Base-by-base conservation (phyloP, 768 basidiomycete species). In the Saitozyma sp. region DNA sequence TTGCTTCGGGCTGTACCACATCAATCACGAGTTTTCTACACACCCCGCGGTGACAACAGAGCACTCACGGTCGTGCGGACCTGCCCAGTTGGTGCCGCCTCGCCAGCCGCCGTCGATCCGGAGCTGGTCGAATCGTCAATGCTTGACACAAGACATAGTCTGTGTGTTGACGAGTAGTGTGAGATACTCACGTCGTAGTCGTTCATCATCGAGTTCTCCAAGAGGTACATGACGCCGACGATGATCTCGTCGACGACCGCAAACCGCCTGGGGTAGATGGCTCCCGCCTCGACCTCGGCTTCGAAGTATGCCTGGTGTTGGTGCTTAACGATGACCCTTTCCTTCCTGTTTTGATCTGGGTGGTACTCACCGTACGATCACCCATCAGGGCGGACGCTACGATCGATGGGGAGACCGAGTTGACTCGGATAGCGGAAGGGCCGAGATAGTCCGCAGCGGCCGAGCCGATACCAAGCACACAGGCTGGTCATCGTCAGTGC, bases 141-240 rank as follows among this genome's bases (percentile, higher is more conserved):
- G 5, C 29, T 29, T 29, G 2, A 29, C 29, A 29, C 29, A 29
- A 29, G 29, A 29, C 29, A 29, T 2, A 5, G 5, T 29, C 29
- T 29, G 29, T 29, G 29, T 5, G 2, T 29, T 29, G 29, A 29
- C 5, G 29, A 29, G 29, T 29, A 2, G 29, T 29, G 29, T 29
- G 29, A 29, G n/a, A n/a, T n/a, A n/a, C 29, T 29, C 29, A 29
- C 29, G 29, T 29, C 51, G n/a, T n/a, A 37, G 51, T 53, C 61
- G 51, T 66, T 66, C 48, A 66, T 54, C 61, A 62, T 63, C 39
- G 61, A 62, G 40, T 66, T 66, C 49, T 66, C 61, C 9, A 66
- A 16, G 42, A 66, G 46, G 57, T 54, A 66, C 14, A 63, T 11
- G 56, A 66, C 56, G 6, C 20, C 61, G 17, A 53, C 38, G 14